These are phyloP conservation scores for Cnidoscolus chayamansa DNA, from an alignment of 441 rosid species.

Conservation along the genomic window DNA sequence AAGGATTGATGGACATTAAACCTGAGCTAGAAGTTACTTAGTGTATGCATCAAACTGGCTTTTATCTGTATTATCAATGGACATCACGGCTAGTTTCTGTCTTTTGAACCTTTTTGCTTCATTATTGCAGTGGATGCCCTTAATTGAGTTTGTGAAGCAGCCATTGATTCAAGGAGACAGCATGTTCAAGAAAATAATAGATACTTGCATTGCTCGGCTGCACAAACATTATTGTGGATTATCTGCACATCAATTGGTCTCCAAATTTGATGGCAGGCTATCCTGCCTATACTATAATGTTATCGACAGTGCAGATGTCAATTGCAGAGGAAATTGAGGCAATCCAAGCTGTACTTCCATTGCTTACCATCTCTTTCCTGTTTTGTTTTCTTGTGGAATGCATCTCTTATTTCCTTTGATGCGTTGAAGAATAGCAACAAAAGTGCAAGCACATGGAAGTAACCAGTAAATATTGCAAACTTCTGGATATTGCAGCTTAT, in stretches of 20 bases:
- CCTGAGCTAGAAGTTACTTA: neutral
- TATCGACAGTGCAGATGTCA: constrained; percentile 35
- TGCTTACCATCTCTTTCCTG: neutral
- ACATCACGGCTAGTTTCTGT: neutral
- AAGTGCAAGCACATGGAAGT: neutral
- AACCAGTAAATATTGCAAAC: neutral
- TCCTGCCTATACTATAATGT: constrained; percentile 78
- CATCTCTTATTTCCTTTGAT: neutral
- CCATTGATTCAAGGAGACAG: constrained; percentile 65
- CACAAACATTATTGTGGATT: constrained; percentile 75
- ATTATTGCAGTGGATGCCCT: constrained; percentile 81
- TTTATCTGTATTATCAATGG: neutral
- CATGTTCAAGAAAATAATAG: constrained; percentile 82
- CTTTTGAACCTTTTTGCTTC: neutral
- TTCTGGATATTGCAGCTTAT: neutral
- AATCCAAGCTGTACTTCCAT: neutral
- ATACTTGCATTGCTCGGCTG: constrained; percentile 67
- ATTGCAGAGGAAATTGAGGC: constrained; percentile 37
- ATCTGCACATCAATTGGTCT: constrained; percentile 58
- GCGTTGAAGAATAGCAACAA: neutral
- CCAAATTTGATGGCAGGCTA: constrained; percentile 66
- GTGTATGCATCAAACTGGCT: neutral
- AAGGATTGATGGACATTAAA: neutral
- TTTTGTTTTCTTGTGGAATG: neutral
- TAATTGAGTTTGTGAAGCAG: constrained; percentile 71